Evolutionary conservation across 2,329 filamentous ascomycete species (phyloP).

Genomic region (Simplicillium sp.): DNA sequence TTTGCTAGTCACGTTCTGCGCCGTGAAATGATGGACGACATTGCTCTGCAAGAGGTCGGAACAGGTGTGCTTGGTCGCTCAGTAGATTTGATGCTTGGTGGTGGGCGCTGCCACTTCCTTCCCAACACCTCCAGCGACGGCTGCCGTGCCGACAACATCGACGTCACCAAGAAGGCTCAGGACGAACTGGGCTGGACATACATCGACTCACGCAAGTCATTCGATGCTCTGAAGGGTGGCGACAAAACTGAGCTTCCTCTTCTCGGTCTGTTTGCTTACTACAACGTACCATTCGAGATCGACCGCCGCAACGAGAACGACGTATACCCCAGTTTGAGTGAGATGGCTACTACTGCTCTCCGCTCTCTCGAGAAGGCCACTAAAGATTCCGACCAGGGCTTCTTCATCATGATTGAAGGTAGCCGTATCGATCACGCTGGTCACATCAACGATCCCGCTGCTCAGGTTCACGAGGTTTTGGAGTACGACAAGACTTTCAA

Average conservation of each 20-base stretch:
- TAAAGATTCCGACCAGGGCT: constrained; percentile 75
- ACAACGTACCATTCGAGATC: constrained; percentile 86
- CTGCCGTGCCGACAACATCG: constrained; percentile 69
- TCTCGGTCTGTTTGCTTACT: constrained; percentile 73
- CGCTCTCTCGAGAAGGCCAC: constrained; percentile 74
- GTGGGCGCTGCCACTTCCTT: constrained; percentile 87
- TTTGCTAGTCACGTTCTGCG: constrained; percentile 83
- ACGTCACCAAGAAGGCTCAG: constrained; percentile 65
- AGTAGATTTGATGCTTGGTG: constrained; percentile 88
- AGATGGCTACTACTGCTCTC: constrained; percentile 82
- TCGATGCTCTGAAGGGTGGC: constrained; percentile 64
- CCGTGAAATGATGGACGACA: constrained; percentile 75
- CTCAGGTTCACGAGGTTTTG: constrained; percentile 85
- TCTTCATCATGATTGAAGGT: constrained; percentile 98
- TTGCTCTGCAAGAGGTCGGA: constrained; percentile 87
- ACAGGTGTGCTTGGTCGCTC: constrained; percentile 77
- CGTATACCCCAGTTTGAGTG: constrained; percentile 77
- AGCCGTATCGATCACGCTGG: constrained; percentile 94
- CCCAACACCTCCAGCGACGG: constrained; percentile 73
- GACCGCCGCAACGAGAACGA: constrained; percentile 74
- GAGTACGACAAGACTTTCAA: constrained; percentile 86
- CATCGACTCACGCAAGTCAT: constrained; percentile 59
- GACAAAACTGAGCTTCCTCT: constrained; percentile 65
- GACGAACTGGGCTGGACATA: constrained; percentile 74
- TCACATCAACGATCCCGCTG: constrained; percentile 73